Evolutionary conservation across 2,329 filamentous ascomycete genomes (phyloP), one percentile per base, ranked within the genome.

Genomic region (Penicillium expansum): DNA sequence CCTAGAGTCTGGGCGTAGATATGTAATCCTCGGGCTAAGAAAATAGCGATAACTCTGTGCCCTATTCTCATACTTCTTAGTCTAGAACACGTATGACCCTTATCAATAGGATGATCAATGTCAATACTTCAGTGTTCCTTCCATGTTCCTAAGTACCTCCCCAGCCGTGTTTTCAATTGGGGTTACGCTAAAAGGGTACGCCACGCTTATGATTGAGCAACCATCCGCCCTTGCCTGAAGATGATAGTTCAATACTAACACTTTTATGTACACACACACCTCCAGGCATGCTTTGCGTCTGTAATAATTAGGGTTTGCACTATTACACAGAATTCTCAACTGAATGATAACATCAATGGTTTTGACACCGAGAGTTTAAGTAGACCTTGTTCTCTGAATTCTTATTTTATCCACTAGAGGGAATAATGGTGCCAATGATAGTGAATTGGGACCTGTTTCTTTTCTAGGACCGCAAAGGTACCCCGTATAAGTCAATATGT

Each of bases 131-230:
- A 37, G 18, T 37, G 16, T 18, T 32, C 30, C 13, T 18, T 43
- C 2, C 2, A 6, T 29, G 22, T 45, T 44, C 39, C n/a, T 27
- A 48, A n/a, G 50, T 54, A 58, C 57, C 45, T 49, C 20, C 44
- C 33, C 55, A 55, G 59, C 60, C 42, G 47, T 58, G 49, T 65
- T 65, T 58, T 24, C 57, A 62, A 63, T 59, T 32, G 54, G 43
- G 59, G 61, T 62, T 62, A 56, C 55, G 54, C 56, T 29, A 57
- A 59, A 53, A 59, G 50, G 49, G 43, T 52, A 58, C 52, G 60
- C 63, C 56, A 57, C 48, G 51, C 61, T 62, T 48, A 52, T 56
- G 57, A 57, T 55, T 57, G 56, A 65, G 62, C 61, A 58, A 63
- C 55, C 51, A 33, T 55, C 38, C 48, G 39, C 53, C 53, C 53